A percentile compares a stretch with the other conserved stretches of the same genome.
Evolutionary conservation across 1,284 basidiomycete species (phyloP).

Genomic region (Farysia itapuensis): DNA sequence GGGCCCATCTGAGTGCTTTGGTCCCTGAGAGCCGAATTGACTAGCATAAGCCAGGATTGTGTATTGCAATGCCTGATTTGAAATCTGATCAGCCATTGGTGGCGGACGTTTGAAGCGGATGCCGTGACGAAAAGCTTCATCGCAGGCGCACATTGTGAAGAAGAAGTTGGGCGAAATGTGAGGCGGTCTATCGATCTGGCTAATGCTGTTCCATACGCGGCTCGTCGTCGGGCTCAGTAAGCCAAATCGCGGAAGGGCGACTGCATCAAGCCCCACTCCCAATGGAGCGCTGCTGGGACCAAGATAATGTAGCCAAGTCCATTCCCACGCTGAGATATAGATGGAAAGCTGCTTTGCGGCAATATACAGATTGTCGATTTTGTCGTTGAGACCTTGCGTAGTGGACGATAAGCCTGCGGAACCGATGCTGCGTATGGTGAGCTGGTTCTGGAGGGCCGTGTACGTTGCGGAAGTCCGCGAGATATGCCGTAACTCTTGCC

Average conservation of each 20-base stretch:
- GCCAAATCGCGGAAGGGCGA: conserved; percentile 18
- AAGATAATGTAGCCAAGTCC: conserved; percentile 29
- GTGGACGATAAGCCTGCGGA: conserved; percentile 17
- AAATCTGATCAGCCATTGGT: conserved; percentile 24
- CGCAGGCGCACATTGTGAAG: conserved; percentile 28
- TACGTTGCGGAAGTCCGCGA: conserved; percentile 26
- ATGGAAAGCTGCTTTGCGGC: conserved; percentile 28
- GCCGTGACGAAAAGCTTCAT: conserved; percentile 16
- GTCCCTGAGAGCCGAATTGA: conserved; percentile 30
- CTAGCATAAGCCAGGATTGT: conserved; percentile 33
- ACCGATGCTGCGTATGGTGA: conserved; percentile 16
- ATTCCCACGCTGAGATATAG: conserved; percentile 29
- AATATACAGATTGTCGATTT: conserved; percentile 28
- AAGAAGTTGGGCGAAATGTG: conserved; percentile 34
- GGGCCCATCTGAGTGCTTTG: conserved; percentile 4
- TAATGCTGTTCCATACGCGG: conserved; percentile 22
- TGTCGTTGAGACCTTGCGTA: conserved; percentile 15
- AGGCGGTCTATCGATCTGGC: conserved; percentile 13
- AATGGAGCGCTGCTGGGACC: conserved; percentile 12
- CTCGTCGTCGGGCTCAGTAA: conserved; percentile 9
- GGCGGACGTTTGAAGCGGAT: conserved; percentile 20
- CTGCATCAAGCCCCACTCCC: conserved; percentile 19
- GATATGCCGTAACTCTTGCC: conserved; percentile 32
- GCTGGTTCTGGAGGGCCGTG: conserved; percentile 28
- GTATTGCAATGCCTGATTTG: conserved; percentile 26